Conservation (phyloP, 2,329 filamentous ascomycete species). For the Fulvia fulva region DNA sequence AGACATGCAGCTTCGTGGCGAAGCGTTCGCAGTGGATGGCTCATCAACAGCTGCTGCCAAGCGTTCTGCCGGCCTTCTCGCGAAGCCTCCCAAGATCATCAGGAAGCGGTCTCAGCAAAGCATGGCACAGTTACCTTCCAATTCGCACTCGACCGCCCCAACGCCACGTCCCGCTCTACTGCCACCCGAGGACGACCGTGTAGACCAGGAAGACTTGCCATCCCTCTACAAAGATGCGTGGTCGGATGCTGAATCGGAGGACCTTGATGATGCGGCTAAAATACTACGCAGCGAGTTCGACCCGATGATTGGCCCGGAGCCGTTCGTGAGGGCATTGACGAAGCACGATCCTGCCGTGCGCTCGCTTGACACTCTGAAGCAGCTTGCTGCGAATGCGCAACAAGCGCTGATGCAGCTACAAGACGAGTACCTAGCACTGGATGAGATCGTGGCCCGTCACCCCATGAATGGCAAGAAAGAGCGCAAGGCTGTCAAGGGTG, state of each 20-base stretch:
- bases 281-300: constrained; percentile 39
- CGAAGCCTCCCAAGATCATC: constrained; percentile 7
- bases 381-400: constrained; percentile 52
- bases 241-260: constrained; percentile 20
- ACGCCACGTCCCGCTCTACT: constrained; percentile 32
- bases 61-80: constrained; percentile 1
- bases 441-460: constrained; percentile 47
- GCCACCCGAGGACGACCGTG: constrained; percentile 30
- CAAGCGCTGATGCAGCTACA: constrained; percentile 53
- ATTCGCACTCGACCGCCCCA: constrained; percentile 25
- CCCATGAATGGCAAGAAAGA: constrained; percentile 45
- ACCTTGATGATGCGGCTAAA: constrained; percentile 37
- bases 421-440: constrained; percentile 56
- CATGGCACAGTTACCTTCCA: constrained; percentile 7
- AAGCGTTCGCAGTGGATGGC: constrained; percentile 16
- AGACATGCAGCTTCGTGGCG: constrained; percentile 24
- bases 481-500: constrained; percentile 50
- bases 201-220: constrained; percentile 30
- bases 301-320: constrained; percentile 41
- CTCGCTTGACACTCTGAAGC: constrained; percentile 52
- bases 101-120: constrained; percentile 13
- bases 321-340: constrained; percentile 41
- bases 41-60: background rate
- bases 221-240: constrained; percentile 26
- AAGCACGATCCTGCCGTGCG: constrained; percentile 41